Percentiles rank a stretch among this genome's conserved stretches.
phyloP scores from a whole-genome alignment of 2,329 filamentous ascomycete genomes.

The Magnaporthiopsis rhizophila region DNA sequence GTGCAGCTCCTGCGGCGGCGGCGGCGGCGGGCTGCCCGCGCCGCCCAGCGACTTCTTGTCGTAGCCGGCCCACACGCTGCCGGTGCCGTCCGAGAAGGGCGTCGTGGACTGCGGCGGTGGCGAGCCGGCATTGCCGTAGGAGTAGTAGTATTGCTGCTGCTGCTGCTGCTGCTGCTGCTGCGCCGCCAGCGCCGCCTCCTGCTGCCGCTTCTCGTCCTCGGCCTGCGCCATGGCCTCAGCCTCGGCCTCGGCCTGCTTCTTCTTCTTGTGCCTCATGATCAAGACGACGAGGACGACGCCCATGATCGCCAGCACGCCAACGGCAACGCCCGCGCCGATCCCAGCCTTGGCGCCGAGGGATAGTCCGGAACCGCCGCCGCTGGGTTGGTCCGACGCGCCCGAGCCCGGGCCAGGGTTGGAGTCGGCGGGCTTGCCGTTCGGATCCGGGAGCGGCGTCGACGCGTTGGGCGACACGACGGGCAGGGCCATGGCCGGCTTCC shows the following conservation, averaged over 20 bases:
- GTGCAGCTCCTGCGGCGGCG: constrained; percentile 7
- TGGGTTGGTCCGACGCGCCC: neutral
- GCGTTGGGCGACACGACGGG: constrained; percentile 18
- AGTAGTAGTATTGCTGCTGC: neutral
- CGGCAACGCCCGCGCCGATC: constrained; percentile 25
- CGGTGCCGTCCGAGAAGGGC: too few relatives aligned
- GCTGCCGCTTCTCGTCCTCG: constrained; percentile 11
- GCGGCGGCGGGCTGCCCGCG: neutral
- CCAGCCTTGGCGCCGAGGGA: constrained; percentile 27
- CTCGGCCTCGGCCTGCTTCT: constrained; percentile 12
- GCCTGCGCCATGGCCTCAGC: neutral
- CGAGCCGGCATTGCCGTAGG: neutral
- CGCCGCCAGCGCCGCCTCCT: constrained; percentile 5
- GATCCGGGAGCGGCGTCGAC: constrained; percentile 6
- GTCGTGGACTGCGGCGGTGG: too few relatives aligned
- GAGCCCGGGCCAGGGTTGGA: too few relatives aligned
- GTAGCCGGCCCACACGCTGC: constrained; percentile 3
- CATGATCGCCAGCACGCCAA: constrained; percentile 23
- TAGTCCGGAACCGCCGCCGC: constrained; percentile 13
- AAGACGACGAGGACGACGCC: constrained; percentile 20
- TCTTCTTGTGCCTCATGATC: constrained; percentile 19
- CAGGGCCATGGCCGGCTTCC: constrained; percentile 21
- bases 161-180: constrained; percentile 8
- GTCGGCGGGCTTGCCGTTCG: constrained; percentile 5
- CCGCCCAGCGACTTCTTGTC: constrained; percentile 6